phyloP scores from a whole-genome alignment of 2,329 filamentous ascomycete species.

The Penicillium sp. region DNA sequence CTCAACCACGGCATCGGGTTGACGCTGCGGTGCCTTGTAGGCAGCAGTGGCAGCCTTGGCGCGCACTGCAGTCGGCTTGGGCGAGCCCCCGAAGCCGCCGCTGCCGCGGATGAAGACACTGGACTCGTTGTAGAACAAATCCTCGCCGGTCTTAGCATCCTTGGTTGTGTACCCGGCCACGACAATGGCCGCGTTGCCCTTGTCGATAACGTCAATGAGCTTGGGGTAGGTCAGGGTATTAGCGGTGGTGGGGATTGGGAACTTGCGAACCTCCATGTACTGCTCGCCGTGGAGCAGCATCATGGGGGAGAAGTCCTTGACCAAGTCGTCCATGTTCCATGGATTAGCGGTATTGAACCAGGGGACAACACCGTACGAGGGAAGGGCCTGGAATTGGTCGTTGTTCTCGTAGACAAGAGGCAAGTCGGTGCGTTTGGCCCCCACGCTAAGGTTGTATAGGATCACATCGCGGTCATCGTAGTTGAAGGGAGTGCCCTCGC shows the following conservation, averaged over 20 bases:
- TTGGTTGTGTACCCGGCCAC: constrained; percentile 78
- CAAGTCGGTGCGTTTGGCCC: constrained; percentile 85
- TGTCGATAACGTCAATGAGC: constrained; percentile 93
- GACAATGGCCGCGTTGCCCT: constrained; percentile 83
- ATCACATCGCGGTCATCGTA: constrained; percentile 87
- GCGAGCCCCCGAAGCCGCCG: constrained; percentile 83
- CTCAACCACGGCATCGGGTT: constrained; percentile 79
- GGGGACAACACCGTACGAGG: constrained; percentile 96
- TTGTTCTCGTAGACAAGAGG: constrained; percentile 84
- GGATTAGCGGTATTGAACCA: constrained; percentile 80
- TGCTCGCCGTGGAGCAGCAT: constrained; percentile 99
- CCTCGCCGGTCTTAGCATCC: constrained; percentile 79
- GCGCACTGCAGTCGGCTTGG: constrained; percentile 64
- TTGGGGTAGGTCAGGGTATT: constrained; percentile 72
- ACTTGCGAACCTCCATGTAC: constrained; percentile 91
- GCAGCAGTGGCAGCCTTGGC: constrained; percentile 76
- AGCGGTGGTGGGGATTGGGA: constrained; percentile 81
- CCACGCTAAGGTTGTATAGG: constrained; percentile 92
- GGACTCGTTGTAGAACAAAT: constrained; percentile 94
- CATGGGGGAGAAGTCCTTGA: constrained; percentile 96
- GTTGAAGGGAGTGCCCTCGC: constrained; percentile 71
- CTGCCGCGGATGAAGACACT: constrained; percentile 90
- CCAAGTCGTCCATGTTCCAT: constrained; percentile 75
- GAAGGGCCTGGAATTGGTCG: constrained; percentile 89
- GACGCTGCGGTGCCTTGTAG: constrained; percentile 73